Percentiles rank a stretch among this genome's conserved stretches.
These are phyloP conservation scores for Sporothrix luriei DNA, from an alignment of 2,329 filamentous ascomycete genomes.

Conservation along the genomic window DNA sequence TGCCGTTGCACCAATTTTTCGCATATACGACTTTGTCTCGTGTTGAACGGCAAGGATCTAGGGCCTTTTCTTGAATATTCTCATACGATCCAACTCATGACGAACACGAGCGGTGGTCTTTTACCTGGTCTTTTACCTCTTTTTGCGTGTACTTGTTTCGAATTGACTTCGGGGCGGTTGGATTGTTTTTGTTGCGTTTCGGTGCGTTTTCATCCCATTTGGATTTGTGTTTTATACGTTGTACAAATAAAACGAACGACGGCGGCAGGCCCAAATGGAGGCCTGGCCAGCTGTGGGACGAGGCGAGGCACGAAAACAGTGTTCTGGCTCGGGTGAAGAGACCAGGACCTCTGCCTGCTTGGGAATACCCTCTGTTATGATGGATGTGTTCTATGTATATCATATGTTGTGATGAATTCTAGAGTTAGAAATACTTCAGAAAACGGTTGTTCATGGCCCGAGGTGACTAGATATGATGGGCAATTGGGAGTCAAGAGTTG, in stretches of 20 bases:
- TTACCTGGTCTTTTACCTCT: neutral
- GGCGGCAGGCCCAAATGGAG: constrained; percentile 15
- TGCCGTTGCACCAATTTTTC: too few relatives aligned
- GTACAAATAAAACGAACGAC: constrained; percentile 21
- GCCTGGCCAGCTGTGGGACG: constrained; percentile 3
- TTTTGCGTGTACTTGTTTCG: neutral
- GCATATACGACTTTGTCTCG: neutral
- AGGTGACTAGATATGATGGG: neutral
- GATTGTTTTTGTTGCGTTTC: too few relatives aligned
- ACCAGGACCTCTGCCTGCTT: neutral
- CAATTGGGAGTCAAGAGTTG: neutral
- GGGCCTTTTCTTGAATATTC: neutral
- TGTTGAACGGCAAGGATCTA: neutral
- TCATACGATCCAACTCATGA: neutral
- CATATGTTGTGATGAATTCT: constrained; percentile 15
- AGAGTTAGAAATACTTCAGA: constrained; percentile 11
- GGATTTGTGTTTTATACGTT: neutral
- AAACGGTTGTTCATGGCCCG: neutral
- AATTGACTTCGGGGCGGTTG: neutral
- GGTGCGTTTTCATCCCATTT: neutral
- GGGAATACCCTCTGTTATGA: constrained; percentile 23
- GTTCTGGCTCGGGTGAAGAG: neutral
- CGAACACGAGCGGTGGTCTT: neutral
- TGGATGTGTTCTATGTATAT: constrained; percentile 19
- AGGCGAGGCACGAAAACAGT: constrained; percentile 2